Evolutionary conservation across 805 yeast genomes (phyloP).

Genomic region (Nematodospora valgi): DNA sequence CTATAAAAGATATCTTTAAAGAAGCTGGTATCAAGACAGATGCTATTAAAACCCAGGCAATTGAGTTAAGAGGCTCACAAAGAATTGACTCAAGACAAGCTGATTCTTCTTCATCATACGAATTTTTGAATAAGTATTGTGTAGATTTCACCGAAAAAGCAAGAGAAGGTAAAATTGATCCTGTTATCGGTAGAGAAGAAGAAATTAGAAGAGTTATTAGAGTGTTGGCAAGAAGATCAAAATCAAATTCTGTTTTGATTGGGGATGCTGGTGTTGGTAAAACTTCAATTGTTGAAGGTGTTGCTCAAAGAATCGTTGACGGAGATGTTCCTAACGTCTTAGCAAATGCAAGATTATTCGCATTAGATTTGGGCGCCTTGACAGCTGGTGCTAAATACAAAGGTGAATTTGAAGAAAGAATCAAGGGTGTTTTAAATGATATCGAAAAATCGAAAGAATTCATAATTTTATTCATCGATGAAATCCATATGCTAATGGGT

Average conservation of each 20-base stretch:
- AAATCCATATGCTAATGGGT: conserved; percentile 99
- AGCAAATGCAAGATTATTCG: conserved; percentile 75
- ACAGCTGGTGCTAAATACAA: conserved; percentile 99
- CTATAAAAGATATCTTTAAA: conserved; percentile 68
- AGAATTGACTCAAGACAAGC: conserved; percentile 92
- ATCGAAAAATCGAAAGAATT: conserved; percentile 82
- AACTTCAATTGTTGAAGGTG: conserved; percentile 97
- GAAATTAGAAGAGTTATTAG: conserved; percentile 94
- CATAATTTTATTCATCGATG: conserved; percentile 92
- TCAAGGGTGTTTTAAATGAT: conserved; percentile 93
- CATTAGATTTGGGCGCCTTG: conserved; percentile 91
- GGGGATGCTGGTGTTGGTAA: conserved; percentile 99
- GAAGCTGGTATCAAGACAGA: conserved; percentile 67
- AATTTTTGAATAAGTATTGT: conserved; percentile 86
- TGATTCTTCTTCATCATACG: conserved; percentile 80
- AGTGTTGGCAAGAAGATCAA: conserved; percentile 93
- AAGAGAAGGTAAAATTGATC: conserved; percentile 90
- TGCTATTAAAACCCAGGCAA: conserved; percentile 71
- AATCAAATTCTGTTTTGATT: conserved; percentile 92
- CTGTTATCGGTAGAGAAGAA: conserved; percentile 98
- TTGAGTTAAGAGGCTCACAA: conserved; percentile 82
- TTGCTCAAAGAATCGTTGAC: conserved; percentile 94
- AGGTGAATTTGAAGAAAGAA: conserved; percentile 97
- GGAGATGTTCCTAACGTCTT: conserved; percentile 91
- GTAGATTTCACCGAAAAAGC: conserved; percentile 92